Percentiles rank a stretch among this genome's conserved stretches.
Conservation (phyloP, 2,329 filamentous ascomycete species). For the Colletotrichum sp. region DNA sequence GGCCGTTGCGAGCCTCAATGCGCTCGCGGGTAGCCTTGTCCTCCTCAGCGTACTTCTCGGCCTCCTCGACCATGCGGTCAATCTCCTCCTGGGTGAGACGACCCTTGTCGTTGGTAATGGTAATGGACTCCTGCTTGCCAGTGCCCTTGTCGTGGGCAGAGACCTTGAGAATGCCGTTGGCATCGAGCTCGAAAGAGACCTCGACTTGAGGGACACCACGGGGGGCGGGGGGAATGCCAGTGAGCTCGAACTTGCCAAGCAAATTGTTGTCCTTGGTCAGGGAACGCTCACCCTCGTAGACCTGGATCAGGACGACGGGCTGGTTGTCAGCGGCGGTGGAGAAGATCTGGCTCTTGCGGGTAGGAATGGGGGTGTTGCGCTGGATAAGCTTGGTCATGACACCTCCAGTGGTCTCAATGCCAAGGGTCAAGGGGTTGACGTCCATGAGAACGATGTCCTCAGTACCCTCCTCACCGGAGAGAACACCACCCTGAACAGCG, state of each 20-base stretch:
- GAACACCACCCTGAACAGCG: conserved; percentile 94
- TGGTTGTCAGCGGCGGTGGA: conserved; percentile 97
- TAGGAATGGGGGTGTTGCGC: conserved; percentile 93
- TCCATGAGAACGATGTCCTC: conserved; percentile 91
- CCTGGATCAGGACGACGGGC: conserved; percentile 92
- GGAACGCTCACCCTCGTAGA: conserved; percentile 91
- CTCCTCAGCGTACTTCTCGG: conserved; percentile 98
- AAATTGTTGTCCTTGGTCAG: conserved; percentile 98
- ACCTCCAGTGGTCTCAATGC: conserved; percentile 96
- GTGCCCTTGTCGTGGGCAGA: conserved; percentile 97
- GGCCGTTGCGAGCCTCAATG: conserved; percentile 93
- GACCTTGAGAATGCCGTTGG: conserved; percentile 98
- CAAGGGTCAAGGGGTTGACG: conserved; percentile 93
- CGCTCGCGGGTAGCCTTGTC: conserved; percentile 98
- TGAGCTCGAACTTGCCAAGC: conserved; percentile 98
- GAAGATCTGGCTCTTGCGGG: conserved; percentile 97
- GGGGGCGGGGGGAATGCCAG: conserved; percentile 91
- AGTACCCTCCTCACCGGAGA: conserved; percentile 85
- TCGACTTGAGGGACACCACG: conserved; percentile 98
- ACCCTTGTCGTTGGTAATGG: conserved; percentile 99
- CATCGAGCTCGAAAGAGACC: conserved; percentile 96
- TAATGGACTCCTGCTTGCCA: conserved; percentile 96
- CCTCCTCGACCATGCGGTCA: conserved; percentile 98
- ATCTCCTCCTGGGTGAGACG: conserved; percentile 96
- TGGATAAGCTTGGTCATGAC: conserved; percentile 98